Evolutionary conservation across 495 filamentous ascomycete genomes (phyloP), one percentile per base, ranked within the genome.

Genomic region (Penicillium lividum): DNA sequence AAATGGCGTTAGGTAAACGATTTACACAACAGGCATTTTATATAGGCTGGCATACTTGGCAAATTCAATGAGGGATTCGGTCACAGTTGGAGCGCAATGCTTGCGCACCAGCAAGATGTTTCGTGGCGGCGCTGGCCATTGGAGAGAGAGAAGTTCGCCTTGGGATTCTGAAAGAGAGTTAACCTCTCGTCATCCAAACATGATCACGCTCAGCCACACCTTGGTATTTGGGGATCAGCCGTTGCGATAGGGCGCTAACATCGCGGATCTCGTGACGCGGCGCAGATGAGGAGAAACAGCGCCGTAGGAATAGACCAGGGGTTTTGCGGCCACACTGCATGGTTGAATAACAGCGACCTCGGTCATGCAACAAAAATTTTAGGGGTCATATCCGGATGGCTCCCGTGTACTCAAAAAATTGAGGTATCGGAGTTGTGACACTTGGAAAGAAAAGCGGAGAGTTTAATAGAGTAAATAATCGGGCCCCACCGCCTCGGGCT

Each of bases 61-160:
- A 69, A 94, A 95, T 68, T 89, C 86, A 50, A 95, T 67, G 31
- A 96, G 74, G 1, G 89, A 88, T 7, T 81, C 73, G 0, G 84
- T 90, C 31, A 96, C 91, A 7, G 78, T 72, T 0, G 87, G 84
- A 13, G 85, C 87, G 59, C 87, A 81, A 45, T 90, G 81, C 65
- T 98, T 98, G 68, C 93, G 92, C 56, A 96, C 87, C 43, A 98
- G 77, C 50, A 98, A 82, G 56, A 98, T 80, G 68, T 98, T 98
- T 53, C 90, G 86, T 1, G 92, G 95, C 27, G 92, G 91, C 34
- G 84, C 82, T 4, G 91, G 90, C 94, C 94, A 98, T 74, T 87
- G 85, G 11, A 98, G 82, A 54, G 87, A 89, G 48, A 97, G 83
- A 4, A 98, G 82, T 54, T 85, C 83, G 60, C 81, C 80, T 28